Evolutionary conservation across 2,329 filamentous ascomycete genomes (phyloP).

Genomic region (Lanzia echinophila): DNA sequence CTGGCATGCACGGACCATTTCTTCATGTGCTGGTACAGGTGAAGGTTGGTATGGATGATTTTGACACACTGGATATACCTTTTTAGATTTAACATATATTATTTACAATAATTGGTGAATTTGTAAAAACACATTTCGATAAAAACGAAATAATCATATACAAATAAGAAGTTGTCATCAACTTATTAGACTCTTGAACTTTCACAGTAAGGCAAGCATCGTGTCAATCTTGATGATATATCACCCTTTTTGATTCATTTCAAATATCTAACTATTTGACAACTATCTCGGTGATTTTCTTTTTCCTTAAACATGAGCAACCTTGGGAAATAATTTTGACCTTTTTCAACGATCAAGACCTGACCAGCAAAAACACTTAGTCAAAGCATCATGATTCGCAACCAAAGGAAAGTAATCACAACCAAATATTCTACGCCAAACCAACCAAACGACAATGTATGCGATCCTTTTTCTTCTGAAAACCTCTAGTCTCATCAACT

Average conservation of each 20-base stretch:
- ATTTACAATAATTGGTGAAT: no score
- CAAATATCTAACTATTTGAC: conserved; percentile 1
- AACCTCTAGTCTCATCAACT: not conserved
- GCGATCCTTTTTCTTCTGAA: not conserved
- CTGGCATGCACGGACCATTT: no score
- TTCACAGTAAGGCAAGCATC: no score
- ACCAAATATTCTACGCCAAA: not conserved
- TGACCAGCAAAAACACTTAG: not conserved
- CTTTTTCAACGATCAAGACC: not conserved
- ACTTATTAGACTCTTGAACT: no score
- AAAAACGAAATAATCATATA: not conserved
- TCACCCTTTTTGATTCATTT: not conserved
- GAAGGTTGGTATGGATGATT: no score
- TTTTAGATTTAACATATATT: no score
- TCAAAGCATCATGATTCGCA: not conserved
- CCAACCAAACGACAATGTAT: not conserved
- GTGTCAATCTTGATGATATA: no score
- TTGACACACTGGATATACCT: no score
- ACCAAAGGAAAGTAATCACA: not conserved
- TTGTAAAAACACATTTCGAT: not conserved
- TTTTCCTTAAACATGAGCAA: no score
- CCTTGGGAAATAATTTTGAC: not conserved
- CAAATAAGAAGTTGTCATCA: no score
- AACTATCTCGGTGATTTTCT: not conserved
- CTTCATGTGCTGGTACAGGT: no score